Percentiles rank a stretch among this genome's conserved stretches.
phyloP scores from a whole-genome alignment of 2,329 filamentous ascomycete genomes.

The Helicocarpus griseus region DNA sequence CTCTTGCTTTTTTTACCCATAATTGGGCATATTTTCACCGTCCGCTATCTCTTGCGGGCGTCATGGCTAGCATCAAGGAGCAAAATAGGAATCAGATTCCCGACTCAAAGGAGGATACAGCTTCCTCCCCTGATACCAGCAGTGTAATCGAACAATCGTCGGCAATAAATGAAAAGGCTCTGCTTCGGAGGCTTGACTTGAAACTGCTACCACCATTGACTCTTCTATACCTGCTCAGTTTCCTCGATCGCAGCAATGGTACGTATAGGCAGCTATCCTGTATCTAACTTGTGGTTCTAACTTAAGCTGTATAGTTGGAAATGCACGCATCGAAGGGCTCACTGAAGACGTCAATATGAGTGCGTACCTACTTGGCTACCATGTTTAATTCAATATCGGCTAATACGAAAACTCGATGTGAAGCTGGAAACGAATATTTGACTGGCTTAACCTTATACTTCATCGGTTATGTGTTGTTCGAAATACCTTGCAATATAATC shows the following conservation, averaged over 20 bases:
- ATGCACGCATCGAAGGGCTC: conserved; percentile 31
- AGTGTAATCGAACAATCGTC: conserved; percentile 14
- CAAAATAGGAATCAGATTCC: not conserved
- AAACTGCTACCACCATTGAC: conserved; percentile 35
- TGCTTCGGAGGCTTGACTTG: conserved; percentile 37
- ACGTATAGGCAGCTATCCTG: conserved; percentile 1
- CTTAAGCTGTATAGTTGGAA: conserved; percentile 22
- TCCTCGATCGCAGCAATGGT: conserved; percentile 36
- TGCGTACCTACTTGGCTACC: conserved; percentile 16
- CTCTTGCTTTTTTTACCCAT: too few relatives aligned
- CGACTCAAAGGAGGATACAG: not conserved
- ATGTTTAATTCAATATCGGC: too few relatives aligned
- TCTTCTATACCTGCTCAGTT: conserved; percentile 36
- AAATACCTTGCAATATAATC: conserved; percentile 35
- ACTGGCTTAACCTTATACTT: conserved; percentile 32
- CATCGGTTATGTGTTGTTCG: conserved; percentile 29
- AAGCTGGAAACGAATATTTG: conserved; percentile 32
- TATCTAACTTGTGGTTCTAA: conserved; percentile 1
- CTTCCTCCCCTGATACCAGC: conserved; percentile 8
- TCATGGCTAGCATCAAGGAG: not conserved
- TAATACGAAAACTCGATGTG: too few relatives aligned
- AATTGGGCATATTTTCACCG: not conserved
- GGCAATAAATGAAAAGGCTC: conserved; percentile 28
- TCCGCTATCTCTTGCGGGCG: not conserved
- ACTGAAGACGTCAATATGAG: conserved; percentile 29